These are phyloP conservation scores for Rostrohypoxylon terebratum DNA, from an alignment of 495 filamentous ascomycete genomes.

Conservation along the genomic window DNA sequence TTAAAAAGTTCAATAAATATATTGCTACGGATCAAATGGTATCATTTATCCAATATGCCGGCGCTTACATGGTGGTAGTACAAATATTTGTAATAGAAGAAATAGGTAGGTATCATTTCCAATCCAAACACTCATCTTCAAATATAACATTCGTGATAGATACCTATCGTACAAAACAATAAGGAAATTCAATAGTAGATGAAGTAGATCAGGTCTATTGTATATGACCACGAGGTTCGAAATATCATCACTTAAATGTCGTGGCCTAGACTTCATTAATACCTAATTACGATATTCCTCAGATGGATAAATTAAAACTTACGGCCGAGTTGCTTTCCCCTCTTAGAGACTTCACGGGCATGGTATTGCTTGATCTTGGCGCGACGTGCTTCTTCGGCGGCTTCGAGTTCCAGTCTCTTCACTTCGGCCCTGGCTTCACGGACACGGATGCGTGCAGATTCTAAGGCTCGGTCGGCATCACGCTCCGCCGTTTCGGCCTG, in stretches of 20 bases:
- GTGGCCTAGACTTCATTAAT: constrained; percentile 26
- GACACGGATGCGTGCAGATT: constrained; percentile 66
- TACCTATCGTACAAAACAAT: background rate
- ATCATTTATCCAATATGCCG: constrained; percentile 1
- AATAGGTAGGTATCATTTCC: constrained; percentile 29
- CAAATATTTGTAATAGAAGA: constrained; percentile 10
- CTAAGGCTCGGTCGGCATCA: constrained; percentile 71
- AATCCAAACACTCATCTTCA: background rate
- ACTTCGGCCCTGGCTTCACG: constrained; percentile 72
- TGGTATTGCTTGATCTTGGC: constrained; percentile 77
- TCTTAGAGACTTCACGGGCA: constrained; percentile 70
- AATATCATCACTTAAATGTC: constrained; percentile 15
- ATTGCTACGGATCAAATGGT: background rate
- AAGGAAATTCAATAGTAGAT: background rate
- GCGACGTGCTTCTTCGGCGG: constrained; percentile 66
- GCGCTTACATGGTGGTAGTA: constrained; percentile 21
- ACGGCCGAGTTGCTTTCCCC: constrained; percentile 74
- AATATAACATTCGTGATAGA: background rate
- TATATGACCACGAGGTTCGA: background rate
- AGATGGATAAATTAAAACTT: constrained; percentile 46
- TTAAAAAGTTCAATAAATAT: background rate
- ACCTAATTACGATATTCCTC: background rate
- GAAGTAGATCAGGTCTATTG: background rate
- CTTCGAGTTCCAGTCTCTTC: constrained; percentile 70
- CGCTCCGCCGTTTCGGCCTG: constrained; percentile 69